Conservation (phyloP, 139 green algal genomes). For the Closterium sp. region DNA sequence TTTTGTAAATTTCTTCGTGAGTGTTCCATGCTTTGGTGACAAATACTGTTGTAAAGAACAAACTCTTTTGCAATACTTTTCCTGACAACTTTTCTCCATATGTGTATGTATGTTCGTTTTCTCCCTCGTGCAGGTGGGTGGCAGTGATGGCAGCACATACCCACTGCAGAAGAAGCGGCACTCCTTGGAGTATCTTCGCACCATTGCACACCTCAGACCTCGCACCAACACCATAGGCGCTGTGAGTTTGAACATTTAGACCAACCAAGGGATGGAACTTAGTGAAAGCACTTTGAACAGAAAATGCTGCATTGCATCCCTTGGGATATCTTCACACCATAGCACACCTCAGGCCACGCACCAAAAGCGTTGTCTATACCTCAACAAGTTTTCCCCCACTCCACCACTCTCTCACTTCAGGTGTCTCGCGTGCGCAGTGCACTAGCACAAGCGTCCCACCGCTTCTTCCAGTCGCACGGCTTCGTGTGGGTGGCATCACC, state of each 20-base stretch:
- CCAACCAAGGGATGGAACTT: too few species aligned
- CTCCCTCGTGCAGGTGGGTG: conserved; percentile 23
- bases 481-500: conserved; percentile 97
- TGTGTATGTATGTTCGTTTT: too few species aligned
- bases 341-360: conserved; percentile 85
- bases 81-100: too few species aligned
- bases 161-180: conserved; percentile 96
- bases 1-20: too few species aligned
- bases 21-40: conserved; percentile 85
- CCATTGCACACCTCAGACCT: conserved; percentile 84
- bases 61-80: too few species aligned
- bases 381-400: not conserved
- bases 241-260: conserved; percentile 64
- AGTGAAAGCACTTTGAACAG: conserved; percentile 47
- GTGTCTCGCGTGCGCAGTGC: conserved; percentile 82
- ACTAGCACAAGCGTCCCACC: conserved; percentile 92
- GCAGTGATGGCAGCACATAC: conserved; percentile 67
- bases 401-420: not conserved
- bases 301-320: conserved; percentile 94
- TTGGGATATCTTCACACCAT: conserved; percentile 92
- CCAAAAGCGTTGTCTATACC: conserved; percentile 84
- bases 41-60: too few species aligned
- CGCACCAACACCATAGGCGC: conserved; percentile 96
- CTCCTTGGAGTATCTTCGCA: conserved; percentile 88
- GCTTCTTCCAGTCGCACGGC: conserved; percentile 84